phyloP scores from a whole-genome alignment of 108 stramenopile species.

The Cylindrotheca fusiformis region DNA sequence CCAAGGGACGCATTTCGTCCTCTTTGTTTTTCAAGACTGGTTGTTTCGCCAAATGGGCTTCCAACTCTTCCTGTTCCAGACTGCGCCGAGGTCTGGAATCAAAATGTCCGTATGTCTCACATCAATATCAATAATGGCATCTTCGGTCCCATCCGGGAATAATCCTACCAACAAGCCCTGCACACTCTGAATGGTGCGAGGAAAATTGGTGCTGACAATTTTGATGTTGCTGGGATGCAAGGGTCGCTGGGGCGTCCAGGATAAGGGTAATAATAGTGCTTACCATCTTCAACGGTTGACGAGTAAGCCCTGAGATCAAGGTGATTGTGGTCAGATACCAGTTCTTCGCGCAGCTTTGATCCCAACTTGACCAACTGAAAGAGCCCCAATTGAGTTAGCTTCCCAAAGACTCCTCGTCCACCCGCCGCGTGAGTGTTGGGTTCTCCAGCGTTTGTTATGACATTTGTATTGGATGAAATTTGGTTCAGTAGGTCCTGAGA shows the following conservation, averaged over 20 bases:
- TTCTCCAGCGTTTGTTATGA: too few relatives aligned
- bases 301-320: too few relatives aligned
- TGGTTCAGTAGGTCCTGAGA: conserved; percentile 40
- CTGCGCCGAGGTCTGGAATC: conserved; percentile 81
- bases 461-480: conserved; percentile 38
- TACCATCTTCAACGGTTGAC: too few relatives aligned
- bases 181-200: conserved; percentile 77
- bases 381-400: conserved; percentile 68
- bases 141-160: conserved; percentile 47
- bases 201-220: conserved; percentile 70
- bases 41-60: conserved; percentile 44
- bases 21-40: conserved; percentile 62
- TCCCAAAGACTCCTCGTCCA: conserved; percentile 73
- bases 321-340: conserved; percentile 25
- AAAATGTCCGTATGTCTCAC: conserved; percentile 51
- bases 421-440: conserved; percentile 45
- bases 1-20: conserved; percentile 40
- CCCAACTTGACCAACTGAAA: conserved; percentile 76
- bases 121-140: conserved; percentile 57
- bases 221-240: conserved; percentile 33
- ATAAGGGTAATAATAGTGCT: too few relatives aligned
- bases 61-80: conserved; percentile 54
- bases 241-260: too few relatives aligned
- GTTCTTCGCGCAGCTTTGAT: conserved; percentile 48
- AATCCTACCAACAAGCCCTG: conserved; percentile 72